Conservation (phyloP, 2,329 filamentous ascomycete species). For the Leptographium wingfieldii region DNA sequence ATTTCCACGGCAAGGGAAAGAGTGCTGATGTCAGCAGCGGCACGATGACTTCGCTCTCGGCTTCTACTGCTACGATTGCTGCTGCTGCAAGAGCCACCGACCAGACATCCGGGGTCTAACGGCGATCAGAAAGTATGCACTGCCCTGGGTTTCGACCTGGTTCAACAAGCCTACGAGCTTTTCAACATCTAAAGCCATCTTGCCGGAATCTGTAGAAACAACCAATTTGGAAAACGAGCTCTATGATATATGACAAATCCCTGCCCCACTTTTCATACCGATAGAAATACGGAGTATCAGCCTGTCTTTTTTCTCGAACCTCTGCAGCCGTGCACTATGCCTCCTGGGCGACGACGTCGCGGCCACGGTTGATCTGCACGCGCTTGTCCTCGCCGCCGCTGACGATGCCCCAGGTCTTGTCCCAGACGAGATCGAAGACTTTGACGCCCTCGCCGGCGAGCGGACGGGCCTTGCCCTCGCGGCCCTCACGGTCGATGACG, state of each 20-base stretch:
- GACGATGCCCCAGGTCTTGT: conserved; percentile 74
- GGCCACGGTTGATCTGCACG: conserved; percentile 77
- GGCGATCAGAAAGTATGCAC: too few relatives aligned
- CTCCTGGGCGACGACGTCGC: conserved; percentile 29
- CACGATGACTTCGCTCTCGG: too few relatives aligned
- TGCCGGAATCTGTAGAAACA: background rate
- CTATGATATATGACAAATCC: background rate
- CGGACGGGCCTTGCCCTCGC: conserved; percentile 48
- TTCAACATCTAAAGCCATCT: background rate
- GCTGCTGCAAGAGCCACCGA: too few relatives aligned
- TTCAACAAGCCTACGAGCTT: too few relatives aligned
- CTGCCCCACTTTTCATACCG: background rate
- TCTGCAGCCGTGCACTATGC: background rate
- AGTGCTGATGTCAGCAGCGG: background rate
- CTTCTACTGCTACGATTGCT: too few relatives aligned
- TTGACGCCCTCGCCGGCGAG: conserved; percentile 74
- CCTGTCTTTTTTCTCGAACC: background rate
- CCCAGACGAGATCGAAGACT: conserved; percentile 83
- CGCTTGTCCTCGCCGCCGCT: conserved; percentile 87
- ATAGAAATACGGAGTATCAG: background rate
- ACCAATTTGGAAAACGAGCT: background rate
- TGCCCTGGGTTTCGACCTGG: too few relatives aligned
- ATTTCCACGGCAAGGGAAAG: background rate
- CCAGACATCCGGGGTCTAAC: too few relatives aligned
- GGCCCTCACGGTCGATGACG: conserved; percentile 58